Base-by-base conservation (phyloP, 1,284 basidiomycete genomes). In the Tilletia caries region DNA sequence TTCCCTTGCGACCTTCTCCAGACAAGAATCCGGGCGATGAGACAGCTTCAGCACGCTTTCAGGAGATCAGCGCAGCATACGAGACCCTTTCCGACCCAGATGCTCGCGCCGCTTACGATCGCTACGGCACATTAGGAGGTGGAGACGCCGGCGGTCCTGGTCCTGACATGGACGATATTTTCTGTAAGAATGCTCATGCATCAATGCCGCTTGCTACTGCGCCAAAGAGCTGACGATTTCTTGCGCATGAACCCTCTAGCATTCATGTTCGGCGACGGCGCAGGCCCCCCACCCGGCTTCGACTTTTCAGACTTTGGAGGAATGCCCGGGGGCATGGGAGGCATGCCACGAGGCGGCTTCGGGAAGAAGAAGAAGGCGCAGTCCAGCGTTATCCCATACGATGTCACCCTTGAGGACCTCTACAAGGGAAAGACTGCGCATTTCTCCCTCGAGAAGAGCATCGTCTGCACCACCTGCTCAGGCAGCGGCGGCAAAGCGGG, bases 401-500 rank as follows among this genome's bases (percentile, higher is more conserved):
- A 91, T 23, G 92, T 97, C 69, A 90, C 91, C 3, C 87, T 98
- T 43, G 93, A 96, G 83, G 95, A 98, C 82, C 86, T 95, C 33
- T 98, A 93, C 85, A 91, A 91, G 71, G 95, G 95, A 41, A 95
- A 94, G 84, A 88, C 88, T 18, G 90, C 95, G 64, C 91, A 91
- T 80, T 90, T 98, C 86, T 91, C 90, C 76, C 89, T 97, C 85
- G 92, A 95, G 84, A 90, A 92, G 79, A 90, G 94, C 81, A 85
- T 91, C 15, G 85, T 92, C 5, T 98, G 95, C 84, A 86, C 86
- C 27, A 84, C 85, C 5, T 98, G 95, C 83, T 89, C 90, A 82
- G 95, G 94, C 88, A 91, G 91, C 65, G 94, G 95, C 52, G 92
- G 90, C 12, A 89, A 89, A 75, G 89, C 89, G 3, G 90, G 87